These are phyloP conservation scores for Euphorbia tirucalli DNA, from an alignment of 345 rosid species.

Conservation along the genomic window DNA sequence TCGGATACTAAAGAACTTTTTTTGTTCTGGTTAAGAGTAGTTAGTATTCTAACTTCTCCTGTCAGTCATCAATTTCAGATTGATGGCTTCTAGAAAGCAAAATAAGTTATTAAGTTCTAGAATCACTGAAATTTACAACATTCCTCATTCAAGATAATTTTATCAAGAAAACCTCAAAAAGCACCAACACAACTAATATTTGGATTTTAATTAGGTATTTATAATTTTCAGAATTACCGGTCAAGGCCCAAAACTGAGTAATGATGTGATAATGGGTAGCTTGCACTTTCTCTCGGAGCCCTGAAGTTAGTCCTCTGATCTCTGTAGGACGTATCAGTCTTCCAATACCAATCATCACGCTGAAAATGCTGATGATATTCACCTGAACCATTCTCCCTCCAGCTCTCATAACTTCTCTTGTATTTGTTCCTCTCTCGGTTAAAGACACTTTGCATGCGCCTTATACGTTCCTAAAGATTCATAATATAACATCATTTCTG, in stretches of 20 bases:
- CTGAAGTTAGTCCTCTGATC: slow-evolving; percentile 57
- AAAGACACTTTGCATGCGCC: slow-evolving; percentile 96
- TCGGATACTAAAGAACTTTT: not conserved
- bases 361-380: slow-evolving; percentile 83
- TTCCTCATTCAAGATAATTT: not conserved
- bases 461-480: slow-evolving; percentile 81
- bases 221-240: slow-evolving; percentile 44
- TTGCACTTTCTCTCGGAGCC: slow-evolving; percentile 54
- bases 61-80: not conserved
- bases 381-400: slow-evolving; percentile 67
- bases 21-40: not conserved
- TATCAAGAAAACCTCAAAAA: not conserved
- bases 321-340: slow-evolving; percentile 60
- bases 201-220: not conserved
- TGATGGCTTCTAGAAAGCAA: not conserved
- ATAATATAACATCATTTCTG: not conserved
- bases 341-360: slow-evolving; percentile 99
- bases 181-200: not conserved
- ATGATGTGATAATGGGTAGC: slow-evolving; percentile 78
- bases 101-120: not conserved
- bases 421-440: slow-evolving; percentile 83
- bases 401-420: slow-evolving; percentile 67
- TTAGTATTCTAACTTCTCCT: not conserved
- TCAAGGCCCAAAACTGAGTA: slow-evolving; percentile 87
- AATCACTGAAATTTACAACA: not conserved